Conservation (phyloP, 129 eudicot genomes). For the Daucus carota region DH1_v3.0 NC_030385.2:22387501-22388000, state of each 20-base stretch:
- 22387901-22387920: conserved; percentile 27
- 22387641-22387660: not conserved
- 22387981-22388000: too few species aligned
- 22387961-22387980: too few species aligned
- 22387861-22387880: conserved; percentile 34
- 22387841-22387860: too few species aligned
- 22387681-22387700: too few species aligned
- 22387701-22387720: too few species aligned
- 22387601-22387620: conserved; percentile 81
- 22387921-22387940: conserved; percentile 36
- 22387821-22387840: too few species aligned
- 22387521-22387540: conserved; percentile 17
- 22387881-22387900: conserved; percentile 39
- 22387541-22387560: conserved; percentile 20
- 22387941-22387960: conserved; percentile 43
- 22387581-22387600: conserved; percentile 72
- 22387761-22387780: too few species aligned
- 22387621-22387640: not conserved
- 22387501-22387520: conserved; percentile 30
- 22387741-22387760: too few species aligned
- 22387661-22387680: not conserved
- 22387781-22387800: too few species aligned
- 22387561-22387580: conserved; percentile 47
- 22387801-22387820: too few species aligned
- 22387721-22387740: too few species aligned